Percentiles rank a stretch among this genome's conserved stretches.
Evolutionary conservation across 768 basidiomycete species (phyloP).

Genomic region (Tubosaeta sp.): DNA sequence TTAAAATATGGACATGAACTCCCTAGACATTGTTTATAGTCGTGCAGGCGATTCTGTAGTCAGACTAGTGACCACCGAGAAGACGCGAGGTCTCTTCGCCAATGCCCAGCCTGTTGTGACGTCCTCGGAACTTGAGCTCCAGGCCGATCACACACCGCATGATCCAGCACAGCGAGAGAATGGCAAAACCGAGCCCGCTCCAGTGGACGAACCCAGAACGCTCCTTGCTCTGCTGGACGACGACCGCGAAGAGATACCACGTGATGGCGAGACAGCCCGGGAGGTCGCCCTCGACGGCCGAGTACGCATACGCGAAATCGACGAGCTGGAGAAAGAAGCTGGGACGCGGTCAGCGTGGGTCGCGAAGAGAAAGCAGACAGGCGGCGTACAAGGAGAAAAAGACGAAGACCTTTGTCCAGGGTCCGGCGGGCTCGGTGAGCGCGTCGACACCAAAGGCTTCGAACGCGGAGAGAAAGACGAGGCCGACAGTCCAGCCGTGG

Average conservation of each 20-base stretch:
- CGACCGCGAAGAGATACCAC: slow-evolving; percentile 65
- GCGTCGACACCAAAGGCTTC: slow-evolving; percentile 61
- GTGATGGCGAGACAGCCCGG: slow-evolving; percentile 65
- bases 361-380: not conserved
- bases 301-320: slow-evolving; percentile 63
- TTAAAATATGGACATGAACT: slow-evolving; percentile 4
- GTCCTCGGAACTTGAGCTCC: slow-evolving; percentile 32
- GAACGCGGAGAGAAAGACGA: slow-evolving; percentile 52
- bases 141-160: slow-evolving; percentile 48
- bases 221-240: slow-evolving; percentile 42
- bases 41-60: not conserved
- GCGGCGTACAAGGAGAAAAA: slow-evolving; percentile 49
- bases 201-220: slow-evolving; percentile 58
- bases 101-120: slow-evolving; percentile 30
- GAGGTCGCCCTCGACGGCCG: slow-evolving; percentile 59
- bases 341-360: not conserved
- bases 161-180: slow-evolving; percentile 61
- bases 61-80: slow-evolving; percentile 22
- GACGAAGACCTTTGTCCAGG: slow-evolving; percentile 61
- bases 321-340: slow-evolving; percentile 56
- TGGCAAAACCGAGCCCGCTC: slow-evolving; percentile 59
- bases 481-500: slow-evolving; percentile 56
- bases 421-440: slow-evolving; percentile 43
- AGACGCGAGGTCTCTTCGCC: slow-evolving; percentile 31
- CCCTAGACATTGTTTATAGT: not conserved